Evolutionary conservation across 352 stramenopile species (phyloP).

Genomic region (Thalassiosira delicatula): DNA sequence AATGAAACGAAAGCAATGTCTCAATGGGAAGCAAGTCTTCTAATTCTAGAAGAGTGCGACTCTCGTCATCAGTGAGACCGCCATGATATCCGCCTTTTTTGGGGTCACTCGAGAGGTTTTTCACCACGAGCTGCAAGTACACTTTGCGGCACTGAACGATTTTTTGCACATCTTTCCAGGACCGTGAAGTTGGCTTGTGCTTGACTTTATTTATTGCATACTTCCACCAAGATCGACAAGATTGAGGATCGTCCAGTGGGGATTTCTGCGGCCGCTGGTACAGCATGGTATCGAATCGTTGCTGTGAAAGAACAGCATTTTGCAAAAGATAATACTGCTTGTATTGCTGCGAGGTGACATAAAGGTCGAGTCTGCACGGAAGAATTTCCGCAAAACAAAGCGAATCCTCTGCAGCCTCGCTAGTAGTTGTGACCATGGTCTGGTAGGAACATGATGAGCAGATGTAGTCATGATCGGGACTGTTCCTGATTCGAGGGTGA

Average conservation of each 20-base stretch:
- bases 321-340: slow-evolving; percentile 76
- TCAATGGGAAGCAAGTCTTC: slow-evolving; percentile 82
- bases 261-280: slow-evolving; percentile 65
- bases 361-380: slow-evolving; percentile 65
- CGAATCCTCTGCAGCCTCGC: slow-evolving; percentile 25
- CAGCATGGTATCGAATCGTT: slow-evolving; percentile 83
- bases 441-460: slow-evolving; percentile 63
- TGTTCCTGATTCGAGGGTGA: slow-evolving; percentile 1
- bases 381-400: slow-evolving; percentile 74
- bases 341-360: slow-evolving; percentile 74
- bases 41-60: slow-evolving; percentile 62
- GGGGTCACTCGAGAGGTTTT: slow-evolving; percentile 53
- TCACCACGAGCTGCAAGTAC: slow-evolving; percentile 78
- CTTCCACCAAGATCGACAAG: slow-evolving; percentile 79
- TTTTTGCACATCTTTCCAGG: slow-evolving; percentile 76
- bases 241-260: slow-evolving; percentile 57
- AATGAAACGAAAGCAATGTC: slow-evolving; percentile 78
- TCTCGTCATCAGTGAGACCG: slow-evolving; percentile 73
- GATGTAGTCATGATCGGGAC: slow-evolving; percentile 68
- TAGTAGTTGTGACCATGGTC: slow-evolving; percentile 42
- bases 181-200: slow-evolving; percentile 71
- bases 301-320: slow-evolving; percentile 75
- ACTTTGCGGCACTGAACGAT: slow-evolving; percentile 67
- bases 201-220: slow-evolving; percentile 79
- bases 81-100: slow-evolving; percentile 74